phyloP scores from a whole-genome alignment of 495 filamentous ascomycete species.

The Penicillium canariense region DNA sequence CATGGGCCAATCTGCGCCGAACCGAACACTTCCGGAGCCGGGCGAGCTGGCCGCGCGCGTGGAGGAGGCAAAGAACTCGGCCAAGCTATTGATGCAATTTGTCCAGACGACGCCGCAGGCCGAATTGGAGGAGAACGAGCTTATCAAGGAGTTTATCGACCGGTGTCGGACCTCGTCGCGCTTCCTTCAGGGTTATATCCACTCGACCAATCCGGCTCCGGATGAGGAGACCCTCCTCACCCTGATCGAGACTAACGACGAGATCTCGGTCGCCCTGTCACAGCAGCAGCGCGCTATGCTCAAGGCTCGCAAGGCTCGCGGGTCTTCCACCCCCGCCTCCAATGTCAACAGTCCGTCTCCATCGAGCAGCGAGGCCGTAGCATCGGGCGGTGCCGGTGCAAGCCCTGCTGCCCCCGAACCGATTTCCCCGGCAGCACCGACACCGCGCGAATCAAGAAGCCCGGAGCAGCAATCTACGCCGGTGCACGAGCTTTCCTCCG shows the following conservation, averaged over 20 bases:
- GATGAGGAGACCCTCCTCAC: conserved; percentile 92
- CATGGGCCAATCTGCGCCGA: conserved; percentile 29
- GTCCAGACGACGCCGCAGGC: conserved; percentile 74
- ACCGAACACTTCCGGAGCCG: conserved; percentile 61
- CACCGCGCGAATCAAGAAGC: not conserved
- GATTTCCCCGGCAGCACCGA: not conserved
- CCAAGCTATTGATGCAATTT: conserved; percentile 85
- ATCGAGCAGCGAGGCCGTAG: conserved; percentile 11
- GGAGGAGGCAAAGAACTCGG: conserved; percentile 85
- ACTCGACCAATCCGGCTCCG: conserved; percentile 69
- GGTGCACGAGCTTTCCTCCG: conserved; percentile 8
- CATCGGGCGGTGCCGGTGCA: conserved; percentile 13
- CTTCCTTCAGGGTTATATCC: conserved; percentile 80
- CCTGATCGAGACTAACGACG: conserved; percentile 92
- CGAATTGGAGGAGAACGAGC: conserved; percentile 76
- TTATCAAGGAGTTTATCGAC: conserved; percentile 89
- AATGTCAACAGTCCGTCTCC: conserved; percentile 21
- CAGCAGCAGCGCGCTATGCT: conserved; percentile 80
- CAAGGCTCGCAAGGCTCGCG: conserved; percentile 55
- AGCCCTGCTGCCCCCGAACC: conserved; percentile 4
- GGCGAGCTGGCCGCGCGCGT: conserved; percentile 81
- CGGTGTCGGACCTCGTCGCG: conserved; percentile 77
- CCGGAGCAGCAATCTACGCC: conserved; percentile 1
- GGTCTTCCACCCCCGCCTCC: conserved; percentile 22
- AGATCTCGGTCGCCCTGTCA: conserved; percentile 71